Evolutionary conservation across 306 rosid species (phyloP), one percentile per base, ranked within the genome.

Genomic region (Lathyrus tuberosus): DNA sequence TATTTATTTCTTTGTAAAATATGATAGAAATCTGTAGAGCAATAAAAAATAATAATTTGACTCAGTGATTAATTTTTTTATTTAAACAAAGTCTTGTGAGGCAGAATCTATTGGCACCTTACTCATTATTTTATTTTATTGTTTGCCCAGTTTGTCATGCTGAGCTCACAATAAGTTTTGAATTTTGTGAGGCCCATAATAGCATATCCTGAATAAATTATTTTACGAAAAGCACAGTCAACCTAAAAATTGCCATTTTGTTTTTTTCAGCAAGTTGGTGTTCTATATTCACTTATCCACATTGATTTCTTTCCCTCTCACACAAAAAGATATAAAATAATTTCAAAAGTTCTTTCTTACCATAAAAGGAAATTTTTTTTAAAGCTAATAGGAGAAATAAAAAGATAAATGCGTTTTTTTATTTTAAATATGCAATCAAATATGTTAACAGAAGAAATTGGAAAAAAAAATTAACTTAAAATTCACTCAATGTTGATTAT

Each of bases 171-270:
- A 10, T 53, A 24, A 5, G 59, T 53, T 22, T 53, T 11, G 35
- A 22, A 53, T 22, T 53, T 20, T 53, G 9, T 22, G 16, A 22
- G n/a, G 60, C 33, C 60, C 60, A 53, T 53, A 53, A 53, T 53
- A 8, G 33, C 6, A 24, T 24, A 24, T 53, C 15, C 6, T 53
- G 31, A 53, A 53, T 22, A 53, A 11, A 20, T 6, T 53, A 22
- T 22, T 53, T 53, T 24, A 53, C 15, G 60, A 53, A 53, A 51
- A 53, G 15, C 60, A 53, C 4, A 22, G 60, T 22, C 60, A 53
- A 53, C 59, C 33, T 53, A 53, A 53, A 53, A 53, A 53, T 53
- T 53, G 33, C 59, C 59, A 22, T 53, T 53, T 9, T 51, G 57
- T 51, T 9, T 53, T 49, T 53, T 22, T 5, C 33, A 53, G 8